Evolutionary conservation across 2,329 filamentous ascomycete species (phyloP), one percentile per base, ranked within the genome.

Genomic region (Botryotinia calthae): DNA sequence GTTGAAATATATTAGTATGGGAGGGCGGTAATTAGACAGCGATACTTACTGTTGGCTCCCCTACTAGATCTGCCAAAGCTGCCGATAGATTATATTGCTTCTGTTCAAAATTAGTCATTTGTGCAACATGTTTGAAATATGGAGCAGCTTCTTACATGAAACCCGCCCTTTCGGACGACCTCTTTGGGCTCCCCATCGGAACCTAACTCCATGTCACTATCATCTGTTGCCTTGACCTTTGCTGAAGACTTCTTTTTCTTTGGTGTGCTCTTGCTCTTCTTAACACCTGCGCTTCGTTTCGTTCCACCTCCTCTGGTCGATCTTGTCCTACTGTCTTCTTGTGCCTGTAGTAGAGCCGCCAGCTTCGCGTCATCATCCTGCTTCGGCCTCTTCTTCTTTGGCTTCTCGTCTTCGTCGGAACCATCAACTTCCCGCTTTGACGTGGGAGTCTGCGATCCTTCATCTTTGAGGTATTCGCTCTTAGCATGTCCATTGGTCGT

Each of bases 311-410:
- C 93, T 62, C 95, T 88, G 4, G 95, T 98, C 28, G 93, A 87
- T 66, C 89, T 90, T 4, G 84, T 85, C 67, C 87, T 84, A 74
- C 89, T 87, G 82, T 98, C 97, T 84, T 98, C 94, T 82, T 98
- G 93, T 0, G 94, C 95, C 82, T 99, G 96, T 51, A 99, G 86
- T 81, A 92, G 89, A 25, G 94, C 94, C 1, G 96, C 96, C 75
- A 95, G 89, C 62, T 92, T 90, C 48, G 95, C 96, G 82, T 99
- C 96, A 46, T 93, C 91, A 76, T 97, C 93, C 76, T 89, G 87
- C 61, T 88, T 87, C 80, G 90, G 90, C 73, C 85, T 66, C 71
- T 79, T 94, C 81, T 91, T 93, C 76, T 83, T 81, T 7, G 84
- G 84, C 10, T 69, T 56, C n/a, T 72, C 68, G 46, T 80, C 77